These are phyloP conservation scores for Lathyrus tuberosus DNA, from an alignment of 306 rosid species.

Conservation along the genomic window DNA sequence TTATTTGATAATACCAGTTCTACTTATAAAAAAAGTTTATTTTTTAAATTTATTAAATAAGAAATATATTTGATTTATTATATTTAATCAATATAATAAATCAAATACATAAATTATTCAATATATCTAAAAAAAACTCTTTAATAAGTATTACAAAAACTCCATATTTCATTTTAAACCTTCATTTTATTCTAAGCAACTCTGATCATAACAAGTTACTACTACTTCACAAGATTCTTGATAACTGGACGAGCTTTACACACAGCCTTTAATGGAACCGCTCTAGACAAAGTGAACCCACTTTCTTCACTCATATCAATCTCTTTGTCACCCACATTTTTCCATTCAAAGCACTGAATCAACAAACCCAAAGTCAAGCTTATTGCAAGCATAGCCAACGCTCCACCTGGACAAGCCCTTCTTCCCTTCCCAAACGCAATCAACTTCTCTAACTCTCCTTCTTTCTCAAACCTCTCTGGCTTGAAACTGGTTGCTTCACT, in stretches of 20 bases:
- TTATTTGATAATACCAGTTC: too few species aligned
- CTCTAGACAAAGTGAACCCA: neutral
- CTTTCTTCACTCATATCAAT: slow-evolving; percentile 31
- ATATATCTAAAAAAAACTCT: too few species aligned
- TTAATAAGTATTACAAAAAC: too few species aligned
- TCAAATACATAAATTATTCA: too few species aligned
- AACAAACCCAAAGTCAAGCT: slow-evolving; percentile 20
- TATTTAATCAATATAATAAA: too few species aligned
- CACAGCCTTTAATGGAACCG: neutral
- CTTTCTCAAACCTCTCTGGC: slow-evolving; percentile 39
- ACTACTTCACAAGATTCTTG: neutral
- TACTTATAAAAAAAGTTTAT: too few species aligned
- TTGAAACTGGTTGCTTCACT: slow-evolving; percentile 42
- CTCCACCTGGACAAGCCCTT: slow-evolving; percentile 32
- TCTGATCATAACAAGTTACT: too few species aligned
- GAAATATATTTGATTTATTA: too few species aligned
- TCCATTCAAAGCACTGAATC: slow-evolving; percentile 43
- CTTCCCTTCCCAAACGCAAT: slow-evolving; percentile 43
- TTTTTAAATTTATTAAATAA: too few species aligned
- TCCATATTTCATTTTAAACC: too few species aligned
- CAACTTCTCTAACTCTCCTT: slow-evolving; percentile 30
- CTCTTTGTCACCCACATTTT: neutral
- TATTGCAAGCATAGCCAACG: slow-evolving; percentile 24
- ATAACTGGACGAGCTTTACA: slow-evolving; percentile 19
- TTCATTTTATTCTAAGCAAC: too few species aligned